Conservation (phyloP, 208 protist species). For the Strigomonas culicis region DNA sequence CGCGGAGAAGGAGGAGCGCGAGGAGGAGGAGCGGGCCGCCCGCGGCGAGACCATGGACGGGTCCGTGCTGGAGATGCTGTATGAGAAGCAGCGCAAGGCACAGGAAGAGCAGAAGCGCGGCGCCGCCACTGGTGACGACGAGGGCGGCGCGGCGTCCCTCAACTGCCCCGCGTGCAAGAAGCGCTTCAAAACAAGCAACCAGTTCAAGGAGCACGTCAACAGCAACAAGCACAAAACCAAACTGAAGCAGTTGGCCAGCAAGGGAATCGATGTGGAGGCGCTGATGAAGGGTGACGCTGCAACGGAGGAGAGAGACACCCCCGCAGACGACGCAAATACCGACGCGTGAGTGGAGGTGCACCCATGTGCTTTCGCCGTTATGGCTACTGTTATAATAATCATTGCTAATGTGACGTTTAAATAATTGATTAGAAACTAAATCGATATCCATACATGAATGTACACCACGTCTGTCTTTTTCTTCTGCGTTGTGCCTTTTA, state of each 20-base stretch:
- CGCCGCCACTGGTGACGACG: conserved; percentile 70
- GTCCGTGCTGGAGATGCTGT: conserved; percentile 76
- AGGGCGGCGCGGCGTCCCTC: conserved; percentile 29
- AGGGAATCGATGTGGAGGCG: conserved; percentile 64
- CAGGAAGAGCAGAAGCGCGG: conserved; percentile 56
- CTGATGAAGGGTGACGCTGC: conserved; percentile 61
- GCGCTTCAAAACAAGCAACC: conserved; percentile 74
- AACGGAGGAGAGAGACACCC: conserved; percentile 9
- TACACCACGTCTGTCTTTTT: not conserved
- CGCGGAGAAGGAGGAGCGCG: conserved; percentile 73
- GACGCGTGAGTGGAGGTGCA: not conserved
- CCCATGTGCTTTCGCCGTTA: conserved; percentile 5
- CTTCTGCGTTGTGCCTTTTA: not conserved
- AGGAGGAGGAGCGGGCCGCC: conserved; percentile 62
- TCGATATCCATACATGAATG: not conserved
- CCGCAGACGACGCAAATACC: not conserved
- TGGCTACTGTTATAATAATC: conserved; percentile 13
- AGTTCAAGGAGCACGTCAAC: conserved; percentile 85
- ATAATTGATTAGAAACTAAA: not conserved
- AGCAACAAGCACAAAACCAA: conserved; percentile 89
- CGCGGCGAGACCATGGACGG: conserved; percentile 75
- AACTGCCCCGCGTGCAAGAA: conserved; percentile 90
- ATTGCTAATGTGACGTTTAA: not conserved
- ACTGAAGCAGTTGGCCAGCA: conserved; percentile 77
- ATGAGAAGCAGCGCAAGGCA: conserved; percentile 73